Base-by-base conservation (phyloP, 2,329 filamentous ascomycete genomes). In the Sporothrix humicola region DNA sequence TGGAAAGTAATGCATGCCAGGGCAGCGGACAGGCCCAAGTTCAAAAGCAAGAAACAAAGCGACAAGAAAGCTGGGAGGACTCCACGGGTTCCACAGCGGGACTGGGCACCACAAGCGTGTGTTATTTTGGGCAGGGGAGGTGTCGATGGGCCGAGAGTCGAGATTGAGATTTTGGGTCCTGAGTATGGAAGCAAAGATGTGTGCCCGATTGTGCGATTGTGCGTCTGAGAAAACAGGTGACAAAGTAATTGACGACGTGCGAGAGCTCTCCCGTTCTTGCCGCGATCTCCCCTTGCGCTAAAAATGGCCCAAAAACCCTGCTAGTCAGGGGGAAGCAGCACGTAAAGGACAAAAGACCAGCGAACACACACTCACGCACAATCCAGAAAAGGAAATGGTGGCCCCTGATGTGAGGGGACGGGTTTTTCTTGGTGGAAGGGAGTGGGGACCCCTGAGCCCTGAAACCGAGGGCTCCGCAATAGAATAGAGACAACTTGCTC, bases 201-300 rank as follows among this genome's bases (percentile, higher is more conserved):
- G 23, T 26, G 23, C 23, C 23, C 23, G 23, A 26, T n/a, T n/a
- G n/a, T n/a, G n/a, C n/a, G 23, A 26, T 26, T 26, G 23, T 26
- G 23, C n/a, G n/a, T 26, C 23, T 26, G 23, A 26, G 3, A 63
- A 44, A 66, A 66, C n/a, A 46, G 59, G 61, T 48, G 61, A 66
- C 26, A 15, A 37, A 37, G 31, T 37, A 3, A 17, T 26, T 17
- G 66, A 37, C 66, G 48, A 5, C 42, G 48, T n/a, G 42, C 17
- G 61, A 48, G 42, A n/a, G n/a, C n/a, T n/a, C 42, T 50, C 10
- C 50, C 61, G n/a, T 37, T 46, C 23, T 17, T n/a, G 61, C 58
- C 42, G 61, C 6, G 68, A 59, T 71, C 70, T 68, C 69, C 72
- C 69, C 72, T 68, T 73, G 72, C 72, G 73, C 69, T 71, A 71